These are phyloP conservation scores for Colletotrichum sp. DNA, from an alignment of 2,329 filamentous ascomycete species.

Conservation along the genomic window DNA sequence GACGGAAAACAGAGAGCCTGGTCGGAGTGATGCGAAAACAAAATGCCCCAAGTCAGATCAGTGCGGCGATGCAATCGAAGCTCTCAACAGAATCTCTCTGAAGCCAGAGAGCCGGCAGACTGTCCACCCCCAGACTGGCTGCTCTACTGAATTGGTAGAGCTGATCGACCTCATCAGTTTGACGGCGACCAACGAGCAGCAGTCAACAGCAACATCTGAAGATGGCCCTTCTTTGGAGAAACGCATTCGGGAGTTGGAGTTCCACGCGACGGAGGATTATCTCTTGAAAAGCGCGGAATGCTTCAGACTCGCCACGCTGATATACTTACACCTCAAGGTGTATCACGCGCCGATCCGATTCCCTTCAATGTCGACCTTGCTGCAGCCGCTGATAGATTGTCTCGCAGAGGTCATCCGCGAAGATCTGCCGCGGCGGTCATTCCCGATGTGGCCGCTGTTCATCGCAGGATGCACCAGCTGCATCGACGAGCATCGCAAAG, in stretches of 20 bases:
- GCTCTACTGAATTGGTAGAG: not conserved
- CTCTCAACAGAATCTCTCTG: not conserved
- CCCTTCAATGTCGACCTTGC: not conserved
- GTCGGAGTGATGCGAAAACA: not conserved
- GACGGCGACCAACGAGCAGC: not conserved
- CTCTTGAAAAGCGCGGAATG: conserved; percentile 9
- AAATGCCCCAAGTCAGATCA: not conserved
- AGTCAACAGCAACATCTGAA: not conserved
- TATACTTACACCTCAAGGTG: not conserved
- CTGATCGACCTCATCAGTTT: not conserved
- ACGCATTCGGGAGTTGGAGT: not conserved
- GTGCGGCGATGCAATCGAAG: not conserved
- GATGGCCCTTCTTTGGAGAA: not conserved
- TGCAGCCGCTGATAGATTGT: not conserved
- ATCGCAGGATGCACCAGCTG: not conserved
- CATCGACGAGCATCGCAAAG: not conserved
- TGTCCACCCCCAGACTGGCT: not conserved
- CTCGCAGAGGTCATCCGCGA: not conserved
- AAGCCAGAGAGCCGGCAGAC: not conserved
- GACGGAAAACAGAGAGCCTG: not conserved
- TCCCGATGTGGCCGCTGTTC: not conserved
- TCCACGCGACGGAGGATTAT: not conserved
- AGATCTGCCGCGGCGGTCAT: not conserved
- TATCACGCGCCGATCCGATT: not conserved
- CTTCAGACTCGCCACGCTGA: not conserved